These are phyloP conservation scores for Astrocystis sublimbata DNA, from an alignment of 495 filamentous ascomycete genomes.

Conservation along the genomic window DNA sequence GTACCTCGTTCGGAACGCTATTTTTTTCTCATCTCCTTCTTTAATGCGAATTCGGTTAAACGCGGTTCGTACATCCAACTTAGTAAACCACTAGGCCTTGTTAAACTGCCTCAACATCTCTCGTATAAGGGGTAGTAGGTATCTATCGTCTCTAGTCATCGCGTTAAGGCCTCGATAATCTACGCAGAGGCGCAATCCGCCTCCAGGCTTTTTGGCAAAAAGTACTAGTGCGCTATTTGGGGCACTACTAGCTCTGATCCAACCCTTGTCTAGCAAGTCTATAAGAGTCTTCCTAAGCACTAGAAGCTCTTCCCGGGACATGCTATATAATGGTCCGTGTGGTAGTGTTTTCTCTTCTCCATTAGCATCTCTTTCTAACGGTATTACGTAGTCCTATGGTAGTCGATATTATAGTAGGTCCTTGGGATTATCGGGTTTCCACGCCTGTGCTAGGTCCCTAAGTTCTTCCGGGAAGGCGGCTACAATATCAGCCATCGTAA, in stretches of 20 bases:
- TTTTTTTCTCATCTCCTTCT: slow-evolving; percentile 31
- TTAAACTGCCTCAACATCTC: slow-evolving; percentile 39
- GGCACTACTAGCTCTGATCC: slow-evolving; percentile 2
- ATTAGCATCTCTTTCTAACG: too few relatives aligned
- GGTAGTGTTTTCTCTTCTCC: too few relatives aligned
- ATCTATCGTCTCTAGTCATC: slow-evolving; percentile 44
- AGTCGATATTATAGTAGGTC: too few relatives aligned
- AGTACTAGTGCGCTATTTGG: slow-evolving; percentile 34
- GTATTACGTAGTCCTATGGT: too few relatives aligned
- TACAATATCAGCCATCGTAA: too few relatives aligned
- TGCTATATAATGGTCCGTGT: slow-evolving; percentile 31
- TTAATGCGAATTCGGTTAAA: slow-evolving; percentile 30
- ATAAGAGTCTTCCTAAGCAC: slow-evolving; percentile 7
- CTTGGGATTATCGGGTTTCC: too few relatives aligned
- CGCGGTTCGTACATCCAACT: slow-evolving; percentile 40
- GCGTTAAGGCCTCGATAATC: slow-evolving; percentile 48
- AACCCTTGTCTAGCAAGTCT: background rate
- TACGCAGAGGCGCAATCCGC: slow-evolving; percentile 43
- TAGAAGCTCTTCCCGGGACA: slow-evolving; percentile 29
- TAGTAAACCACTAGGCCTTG: slow-evolving; percentile 42
- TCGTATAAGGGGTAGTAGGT: slow-evolving; percentile 49
- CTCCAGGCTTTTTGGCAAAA: slow-evolving; percentile 37
- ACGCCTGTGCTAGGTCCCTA: too few relatives aligned
- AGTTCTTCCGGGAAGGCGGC: too few relatives aligned
- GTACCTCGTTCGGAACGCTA: slow-evolving; percentile 32